Conservation (phyloP, 345 rosid genomes). For the Corchorus olitorius region DNA sequence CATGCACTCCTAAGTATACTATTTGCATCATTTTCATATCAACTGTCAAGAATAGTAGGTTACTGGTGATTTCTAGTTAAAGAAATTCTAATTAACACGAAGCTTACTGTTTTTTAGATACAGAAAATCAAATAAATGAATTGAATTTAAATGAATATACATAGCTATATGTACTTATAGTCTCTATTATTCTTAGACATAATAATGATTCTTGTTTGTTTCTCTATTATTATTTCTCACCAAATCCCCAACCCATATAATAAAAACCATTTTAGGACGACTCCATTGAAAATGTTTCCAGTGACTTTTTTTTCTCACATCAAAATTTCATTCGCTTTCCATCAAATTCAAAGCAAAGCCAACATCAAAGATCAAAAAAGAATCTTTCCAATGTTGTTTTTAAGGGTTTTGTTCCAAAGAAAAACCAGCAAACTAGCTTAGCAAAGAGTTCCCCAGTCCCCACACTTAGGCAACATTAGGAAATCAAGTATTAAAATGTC, state of each 20-base stretch:
- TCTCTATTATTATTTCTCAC: conserved; percentile 18
- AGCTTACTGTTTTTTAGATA: neutral
- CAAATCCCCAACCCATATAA: conserved; percentile 8
- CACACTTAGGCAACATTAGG: neutral
- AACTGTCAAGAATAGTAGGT: too few relatives aligned
- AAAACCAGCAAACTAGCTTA: neutral
- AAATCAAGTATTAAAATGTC: neutral
- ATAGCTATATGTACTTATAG: too few relatives aligned
- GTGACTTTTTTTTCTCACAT: neutral
- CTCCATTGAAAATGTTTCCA: neutral
- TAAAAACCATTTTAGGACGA: too few relatives aligned
- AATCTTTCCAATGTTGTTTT: neutral
- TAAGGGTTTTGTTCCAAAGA: neutral
- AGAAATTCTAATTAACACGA: too few relatives aligned
- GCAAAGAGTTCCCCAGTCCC: neutral
- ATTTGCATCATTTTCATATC: too few relatives aligned
- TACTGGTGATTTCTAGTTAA: too few relatives aligned
- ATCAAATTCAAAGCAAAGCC: neutral
- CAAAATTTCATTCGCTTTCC: neutral
- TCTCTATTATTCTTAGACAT: neutral
- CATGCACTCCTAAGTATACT: too few relatives aligned
- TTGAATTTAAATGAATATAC: too few relatives aligned
- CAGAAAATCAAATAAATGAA: too few relatives aligned
- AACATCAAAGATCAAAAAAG: neutral
- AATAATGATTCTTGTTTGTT: conserved; percentile 17